phyloP scores from a whole-genome alignment of 441 rosid genomes.

The Aquilaria agallochum region DNA sequence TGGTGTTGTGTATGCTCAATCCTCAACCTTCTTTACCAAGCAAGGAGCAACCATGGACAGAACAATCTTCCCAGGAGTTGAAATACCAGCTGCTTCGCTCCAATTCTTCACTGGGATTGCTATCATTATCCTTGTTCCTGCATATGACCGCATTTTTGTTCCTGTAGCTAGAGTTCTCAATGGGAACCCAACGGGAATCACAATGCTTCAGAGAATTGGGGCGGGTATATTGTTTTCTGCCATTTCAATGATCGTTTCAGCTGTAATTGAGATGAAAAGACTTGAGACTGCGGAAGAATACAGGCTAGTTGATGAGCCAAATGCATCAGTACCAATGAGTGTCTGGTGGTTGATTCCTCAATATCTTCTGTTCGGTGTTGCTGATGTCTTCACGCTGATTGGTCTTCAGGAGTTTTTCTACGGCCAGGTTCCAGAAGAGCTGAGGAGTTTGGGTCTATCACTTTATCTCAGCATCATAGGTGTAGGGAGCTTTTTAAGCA shows the following conservation, averaged over 20 bases:
- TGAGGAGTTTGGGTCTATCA: constrained; percentile 42
- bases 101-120: constrained; percentile 34
- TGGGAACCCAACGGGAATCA: constrained; percentile 38
- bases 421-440: constrained; percentile 35
- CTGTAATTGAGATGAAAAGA: constrained; percentile 44
- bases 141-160: constrained; percentile 39
- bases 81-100: constrained; percentile 49
- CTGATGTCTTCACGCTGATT: constrained; percentile 34
- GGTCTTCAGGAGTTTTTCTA: constrained; percentile 52
- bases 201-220: constrained; percentile 47
- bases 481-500: constrained; percentile 38
- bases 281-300: constrained; percentile 32
- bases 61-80: constrained; percentile 23
- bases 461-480: constrained; percentile 36
- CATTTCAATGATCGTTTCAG: constrained; percentile 31
- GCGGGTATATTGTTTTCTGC: constrained; percentile 31
- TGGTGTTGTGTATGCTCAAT: constrained; percentile 36
- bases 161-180: constrained; percentile 38
- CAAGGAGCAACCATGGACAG: constrained; percentile 53
- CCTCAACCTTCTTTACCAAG: constrained; percentile 44
- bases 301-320: constrained; percentile 30
- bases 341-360: constrained; percentile 47
- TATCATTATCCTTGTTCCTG: constrained; percentile 34
- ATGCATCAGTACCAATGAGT: constrained; percentile 31
- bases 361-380: constrained; percentile 30